Base-by-base conservation (phyloP, 2,329 filamentous ascomycete species). In the Xylaria sp. region DNA sequence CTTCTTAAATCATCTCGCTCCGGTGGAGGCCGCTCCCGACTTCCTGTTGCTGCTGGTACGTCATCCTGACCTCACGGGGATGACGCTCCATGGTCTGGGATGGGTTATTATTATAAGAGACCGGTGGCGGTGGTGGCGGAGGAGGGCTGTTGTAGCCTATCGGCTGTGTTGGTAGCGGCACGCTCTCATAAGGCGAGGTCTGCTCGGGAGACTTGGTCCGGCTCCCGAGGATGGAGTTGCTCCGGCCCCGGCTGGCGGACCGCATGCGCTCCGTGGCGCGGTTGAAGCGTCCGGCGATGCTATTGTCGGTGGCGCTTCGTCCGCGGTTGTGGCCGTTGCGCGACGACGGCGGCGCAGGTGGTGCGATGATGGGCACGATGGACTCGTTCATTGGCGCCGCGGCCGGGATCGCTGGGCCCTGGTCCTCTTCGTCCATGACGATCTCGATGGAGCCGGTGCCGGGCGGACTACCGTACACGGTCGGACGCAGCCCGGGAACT, bases 381-480 rank as follows among this genome's bases (percentile, higher is more conserved):
- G 78, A 76, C 67, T 85, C 84, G 66, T 75, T 73, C 57, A 81
- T 80, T 1, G 80, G 81, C 1, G 79, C 77, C 9, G 80, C 80
- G 13, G 76, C 71, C 13, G 80, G 72, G 2, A 71, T 36, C 23
- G 28, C 20, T 1, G 38, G 15, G 10, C 23, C 59, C 23, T 76
- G 73, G 20, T 86, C 83, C 6, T 88, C 86, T 2, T 89, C 87
- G 71, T 90, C 88, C 85, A 89, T 89, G 59, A 91, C 87, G 69
- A 91, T 89, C 76, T 91, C 88, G 71, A 91, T 90, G 74, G 88
- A 85, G 4, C 86, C 88, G 0, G 86, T 85, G 7, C 82, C 83
- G 17, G 83, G 72, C 1, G 82, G 66, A 40, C 67, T 82, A 38
- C 79, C 77, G 69, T 84, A 82, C 54, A 84, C 76, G 7, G 80